phyloP scores from a whole-genome alignment of 108 stramenopile species.

The Seminavis robusta region DNA sequence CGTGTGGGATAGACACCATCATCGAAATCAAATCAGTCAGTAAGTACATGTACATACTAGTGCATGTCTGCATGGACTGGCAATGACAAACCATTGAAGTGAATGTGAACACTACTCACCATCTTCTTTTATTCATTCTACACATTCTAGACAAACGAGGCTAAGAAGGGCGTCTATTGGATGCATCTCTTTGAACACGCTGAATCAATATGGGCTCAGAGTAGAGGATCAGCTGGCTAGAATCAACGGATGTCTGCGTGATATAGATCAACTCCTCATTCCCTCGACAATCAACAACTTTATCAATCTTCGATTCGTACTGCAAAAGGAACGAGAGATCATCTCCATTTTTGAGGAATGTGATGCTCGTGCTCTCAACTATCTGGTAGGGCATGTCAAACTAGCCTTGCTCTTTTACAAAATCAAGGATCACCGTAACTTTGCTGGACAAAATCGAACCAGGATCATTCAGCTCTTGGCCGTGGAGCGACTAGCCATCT shows the following conservation, averaged over 20 bases:
- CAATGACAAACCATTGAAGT: no score
- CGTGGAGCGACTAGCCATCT: conserved; percentile 72
- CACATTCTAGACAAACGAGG: conserved; percentile 30
- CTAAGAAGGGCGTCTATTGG: conserved; percentile 53
- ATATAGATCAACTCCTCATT: conserved; percentile 87
- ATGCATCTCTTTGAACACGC: conserved; percentile 37
- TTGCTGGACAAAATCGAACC: conserved; percentile 80
- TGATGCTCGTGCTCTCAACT: conserved; percentile 90
- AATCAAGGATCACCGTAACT: conserved; percentile 91
- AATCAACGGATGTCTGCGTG: conserved; percentile 69
- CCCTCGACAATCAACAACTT: conserved; percentile 92
- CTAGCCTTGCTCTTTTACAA: conserved; percentile 95
- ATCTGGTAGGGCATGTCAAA: conserved; percentile 85
- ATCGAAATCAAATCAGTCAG: conserved; percentile 63
- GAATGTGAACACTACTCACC: no score
- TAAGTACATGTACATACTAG: conserved; percentile 8
- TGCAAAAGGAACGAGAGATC: conserved; percentile 88
- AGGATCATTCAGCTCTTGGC: conserved; percentile 85
- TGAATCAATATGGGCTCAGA: conserved; percentile 47
- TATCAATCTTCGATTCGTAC: conserved; percentile 77
- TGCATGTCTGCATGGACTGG: no score
- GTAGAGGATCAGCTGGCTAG: conserved; percentile 64
- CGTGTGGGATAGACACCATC: conserved; percentile 82
- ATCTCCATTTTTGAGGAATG: conserved; percentile 90
- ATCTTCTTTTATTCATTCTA: no score